Base-by-base conservation (phyloP, 1,284 basidiomycete species). In the Malassezia psittaci region DNA sequence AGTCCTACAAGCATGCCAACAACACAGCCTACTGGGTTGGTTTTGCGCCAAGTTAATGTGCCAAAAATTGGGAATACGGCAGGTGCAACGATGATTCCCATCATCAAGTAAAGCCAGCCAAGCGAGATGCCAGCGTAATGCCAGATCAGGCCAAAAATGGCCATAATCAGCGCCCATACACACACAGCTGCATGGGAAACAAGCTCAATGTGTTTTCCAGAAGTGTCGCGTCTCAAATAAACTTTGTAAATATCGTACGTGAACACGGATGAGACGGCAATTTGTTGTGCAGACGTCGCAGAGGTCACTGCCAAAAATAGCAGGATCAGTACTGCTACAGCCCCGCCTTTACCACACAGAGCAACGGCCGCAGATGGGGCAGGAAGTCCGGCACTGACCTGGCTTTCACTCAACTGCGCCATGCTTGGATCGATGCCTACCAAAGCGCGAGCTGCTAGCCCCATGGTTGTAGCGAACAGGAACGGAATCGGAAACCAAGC, bases 61-160 rank as follows among this genome's bases (percentile, higher is more conserved):
- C 85, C 78, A 1, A 89, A 89, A 63, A 91, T 87, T 2, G 90
- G 90, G 5, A 85, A 84, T 35, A 91, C 90, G 2, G 82, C 89
- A 2, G 85, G 85, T 1, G 88, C 88, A 15, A 93, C 82, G 46
- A 86, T 82, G 55, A 87, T 85, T 6, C 85, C 86, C 84, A 88
- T 86, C 74, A 87, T 51, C 5, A 69, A 68, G 54, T 71, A 71
- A 16, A 71, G 53, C 68, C 68, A 69, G 7, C 18, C 69, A 89
- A 74, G 87, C 6, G 83, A 85, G 52, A 96, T 83, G 5, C 88
- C 88, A 59, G 89, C 88, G 69, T 87, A 88, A 77, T 81, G 85
- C 79, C 91, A 94, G 56, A 90, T 86, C 33, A 86, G 77, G 0
- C 88, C 90, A 2, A 87, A 83, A 12, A 88, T 64, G 32, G 84